Base-by-base conservation (phyloP, 2,329 filamentous ascomycete species). In the Hypoxylon sp. region DNA sequence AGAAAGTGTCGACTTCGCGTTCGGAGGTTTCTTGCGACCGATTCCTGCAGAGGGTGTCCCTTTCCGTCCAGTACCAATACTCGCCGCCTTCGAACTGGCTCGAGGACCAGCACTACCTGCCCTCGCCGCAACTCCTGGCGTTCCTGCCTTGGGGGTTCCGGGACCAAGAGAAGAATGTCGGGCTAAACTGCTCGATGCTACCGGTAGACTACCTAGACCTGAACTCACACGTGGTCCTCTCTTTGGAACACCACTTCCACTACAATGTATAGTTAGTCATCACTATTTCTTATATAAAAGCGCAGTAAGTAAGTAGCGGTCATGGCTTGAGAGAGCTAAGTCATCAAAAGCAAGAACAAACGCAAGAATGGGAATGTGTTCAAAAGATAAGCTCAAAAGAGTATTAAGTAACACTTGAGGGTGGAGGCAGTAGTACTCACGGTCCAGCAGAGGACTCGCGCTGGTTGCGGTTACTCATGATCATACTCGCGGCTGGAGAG, bases 101-200 rank as follows among this genome's bases (percentile, higher is more conserved):
- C 88, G 82, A 1, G 89, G 89, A 0, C 87, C 88, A 5, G 86
- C 87, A 74, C 89, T 91, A 9, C 88, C 88, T 32, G 89, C 85
- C 67, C 84, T 80, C 17, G 78, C 78, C 14, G 80, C 76, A 49
- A 77, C 75, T 32, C 81, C 81, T 14, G 80, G 70, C 67, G 71
- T 69, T 49, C 76, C 52, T 65, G 79, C 82, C 75, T 90, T 90
- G 9, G 88, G 87, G 2, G 88, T 90, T 28, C 88, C 87, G 0
- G 89, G 89, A 0, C 88, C 88, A 2, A 89, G 81, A 1, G 89
- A 90, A 1, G 88, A 84, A 75, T 90, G 89, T 13, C 89, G 83
- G 5, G 88, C 88, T 10, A 91, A 80, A 0, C 84, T 84, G 73
- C 87, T 90, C 1, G 87, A 88, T 2, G 85, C 82, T 6, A 80